Evolutionary conservation across 1,284 basidiomycete species (phyloP).

Genomic region (Trichosporon sp.): DNA sequence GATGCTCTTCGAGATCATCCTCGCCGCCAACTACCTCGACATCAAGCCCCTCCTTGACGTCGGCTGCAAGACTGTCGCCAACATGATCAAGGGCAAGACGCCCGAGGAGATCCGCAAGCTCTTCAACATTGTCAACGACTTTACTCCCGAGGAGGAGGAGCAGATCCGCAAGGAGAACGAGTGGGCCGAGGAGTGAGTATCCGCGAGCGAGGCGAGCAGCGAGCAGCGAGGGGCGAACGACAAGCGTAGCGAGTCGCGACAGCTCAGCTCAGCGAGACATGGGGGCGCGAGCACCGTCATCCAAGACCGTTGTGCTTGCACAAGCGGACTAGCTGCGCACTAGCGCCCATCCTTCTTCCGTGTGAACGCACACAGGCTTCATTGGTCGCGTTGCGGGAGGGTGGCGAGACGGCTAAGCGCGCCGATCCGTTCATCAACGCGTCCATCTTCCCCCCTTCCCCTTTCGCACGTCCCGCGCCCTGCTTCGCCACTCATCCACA

Average conservation of each 20-base stretch:
- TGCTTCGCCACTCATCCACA: no score
- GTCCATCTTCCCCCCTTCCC: no score
- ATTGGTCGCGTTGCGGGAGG: no score
- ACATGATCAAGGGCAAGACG: constrained; percentile 91
- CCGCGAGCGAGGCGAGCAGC: background rate
- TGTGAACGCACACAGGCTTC: no score
- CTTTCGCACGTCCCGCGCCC: no score
- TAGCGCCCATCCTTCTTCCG: no score
- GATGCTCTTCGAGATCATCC: constrained; percentile 91
- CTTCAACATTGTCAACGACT: constrained; percentile 98
- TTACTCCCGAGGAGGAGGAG: constrained; percentile 98
- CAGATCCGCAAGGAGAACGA: constrained; percentile 99
- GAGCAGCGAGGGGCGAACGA: background rate
- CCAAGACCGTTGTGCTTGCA: no score
- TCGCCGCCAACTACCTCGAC: constrained; percentile 99
- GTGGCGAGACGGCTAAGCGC: no score
- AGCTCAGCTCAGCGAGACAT: no score
- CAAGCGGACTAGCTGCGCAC: no score
- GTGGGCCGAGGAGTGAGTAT: constrained; percentile 53
- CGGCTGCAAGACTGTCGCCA: constrained; percentile 99
- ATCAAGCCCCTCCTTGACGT: constrained; percentile 98
- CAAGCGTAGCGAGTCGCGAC: background rate
- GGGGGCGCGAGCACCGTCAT: no score
- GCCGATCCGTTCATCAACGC: no score
- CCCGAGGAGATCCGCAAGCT: constrained; percentile 80